These are phyloP conservation scores for Podospora bellae-mahoneyi DNA, from an alignment of 495 filamentous ascomycete species.

Conservation along the genomic window DNA sequence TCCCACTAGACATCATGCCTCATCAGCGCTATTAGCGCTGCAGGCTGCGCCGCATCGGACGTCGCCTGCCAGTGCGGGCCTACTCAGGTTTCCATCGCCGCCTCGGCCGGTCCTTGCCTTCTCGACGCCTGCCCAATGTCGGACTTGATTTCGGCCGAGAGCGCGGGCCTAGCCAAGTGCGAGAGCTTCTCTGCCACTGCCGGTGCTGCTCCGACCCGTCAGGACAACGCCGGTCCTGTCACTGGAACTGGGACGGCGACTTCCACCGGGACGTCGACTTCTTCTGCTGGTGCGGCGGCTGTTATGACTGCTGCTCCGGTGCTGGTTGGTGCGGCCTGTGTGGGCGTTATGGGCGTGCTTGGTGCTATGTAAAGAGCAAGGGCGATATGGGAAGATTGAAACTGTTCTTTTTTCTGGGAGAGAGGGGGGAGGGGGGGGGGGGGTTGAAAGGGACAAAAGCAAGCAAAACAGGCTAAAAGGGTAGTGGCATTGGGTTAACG, in stretches of 20 bases:
- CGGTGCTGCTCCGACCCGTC: neutral
- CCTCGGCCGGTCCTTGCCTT: conserved; percentile 26
- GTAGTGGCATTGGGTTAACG: neutral
- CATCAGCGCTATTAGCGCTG: conserved; percentile 27
- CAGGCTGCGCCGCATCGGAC: conserved; percentile 26
- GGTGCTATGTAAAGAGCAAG: neutral
- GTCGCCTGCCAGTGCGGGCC: conserved; percentile 31
- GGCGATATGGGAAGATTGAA: neutral
- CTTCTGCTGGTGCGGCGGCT: neutral
- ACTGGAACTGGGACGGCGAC: neutral
- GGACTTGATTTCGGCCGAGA: conserved; percentile 24
- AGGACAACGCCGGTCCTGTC: conserved; percentile 2
- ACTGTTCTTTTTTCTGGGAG: neutral
- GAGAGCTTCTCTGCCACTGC: conserved; percentile 17
- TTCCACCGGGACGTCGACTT: neutral
- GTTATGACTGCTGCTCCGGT: conserved; percentile 3
- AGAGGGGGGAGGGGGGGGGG: neutral
- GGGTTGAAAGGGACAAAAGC: neutral
- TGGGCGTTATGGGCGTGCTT: neutral
- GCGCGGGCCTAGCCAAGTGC: conserved; percentile 27
- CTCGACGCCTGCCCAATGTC: conserved; percentile 17
- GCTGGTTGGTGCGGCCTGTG: neutral
- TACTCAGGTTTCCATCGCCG: conserved; percentile 20
- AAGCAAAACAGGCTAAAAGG: neutral
- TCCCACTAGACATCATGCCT: conserved; percentile 27